Conservation (phyloP, 2,329 filamentous ascomycete species). For the Fusarium nelsonii region DNA sequence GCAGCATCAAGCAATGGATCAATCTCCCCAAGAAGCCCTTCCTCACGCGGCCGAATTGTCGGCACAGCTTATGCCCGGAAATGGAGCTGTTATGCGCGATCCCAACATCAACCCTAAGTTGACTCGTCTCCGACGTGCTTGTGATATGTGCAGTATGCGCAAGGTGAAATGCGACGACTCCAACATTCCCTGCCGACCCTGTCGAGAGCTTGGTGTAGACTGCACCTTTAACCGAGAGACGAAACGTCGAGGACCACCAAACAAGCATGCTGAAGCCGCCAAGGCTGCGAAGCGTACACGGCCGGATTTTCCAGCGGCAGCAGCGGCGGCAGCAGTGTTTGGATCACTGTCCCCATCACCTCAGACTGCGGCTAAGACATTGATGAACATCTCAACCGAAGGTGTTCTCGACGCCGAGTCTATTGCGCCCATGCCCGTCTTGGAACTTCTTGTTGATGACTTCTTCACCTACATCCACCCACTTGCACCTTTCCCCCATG, state of each 20-base stretch:
- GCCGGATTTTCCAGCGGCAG: conserved; percentile 49
- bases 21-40: conserved; percentile 31
- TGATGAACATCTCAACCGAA: conserved; percentile 60
- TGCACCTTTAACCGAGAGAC: conserved; percentile 70
- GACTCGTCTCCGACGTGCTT: conserved; percentile 69
- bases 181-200: conserved; percentile 68
- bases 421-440: conserved; percentile 76
- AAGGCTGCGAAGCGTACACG: conserved; percentile 64
- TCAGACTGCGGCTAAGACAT: conserved; percentile 62
- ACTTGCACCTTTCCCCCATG: conserved; percentile 81
- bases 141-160: conserved; percentile 72
- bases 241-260: conserved; percentile 70
- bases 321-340: conserved; percentile 37
- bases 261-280: conserved; percentile 69
- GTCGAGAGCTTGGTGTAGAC: conserved; percentile 67
- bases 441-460: conserved; percentile 80
- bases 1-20: conserved; percentile 31
- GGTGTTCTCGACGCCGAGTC: conserved; percentile 70
- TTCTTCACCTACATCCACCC: conserved; percentile 88
- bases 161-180: conserved; percentile 72
- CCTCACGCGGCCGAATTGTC: conserved; percentile 40
- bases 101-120: conserved; percentile 63
- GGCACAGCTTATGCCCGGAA: conserved; percentile 43
- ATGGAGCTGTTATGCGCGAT: conserved; percentile 52
- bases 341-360: conserved; percentile 56